Conservation (phyloP, 2,329 filamentous ascomycete species). For the Aureobasidium sp. region DNA sequence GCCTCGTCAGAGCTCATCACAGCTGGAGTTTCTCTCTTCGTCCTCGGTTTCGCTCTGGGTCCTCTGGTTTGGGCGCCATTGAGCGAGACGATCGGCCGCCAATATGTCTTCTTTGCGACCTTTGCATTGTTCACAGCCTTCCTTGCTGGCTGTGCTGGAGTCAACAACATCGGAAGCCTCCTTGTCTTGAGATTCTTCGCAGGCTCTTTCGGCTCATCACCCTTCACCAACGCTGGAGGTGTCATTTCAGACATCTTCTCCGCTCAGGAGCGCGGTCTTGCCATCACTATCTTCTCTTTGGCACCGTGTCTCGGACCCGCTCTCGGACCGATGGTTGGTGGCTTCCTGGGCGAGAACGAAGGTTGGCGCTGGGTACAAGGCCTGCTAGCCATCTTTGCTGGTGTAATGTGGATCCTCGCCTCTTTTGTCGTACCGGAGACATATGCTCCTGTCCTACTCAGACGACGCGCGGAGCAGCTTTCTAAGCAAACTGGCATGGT, state of each 20-base stretch:
- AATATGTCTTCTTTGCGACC: constrained; percentile 42
- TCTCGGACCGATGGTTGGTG: constrained; percentile 43
- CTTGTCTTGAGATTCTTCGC: constrained; percentile 46
- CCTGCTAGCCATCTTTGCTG: constrained; percentile 22
- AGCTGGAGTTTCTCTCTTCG: constrained; percentile 7
- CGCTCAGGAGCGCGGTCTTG: constrained; percentile 32
- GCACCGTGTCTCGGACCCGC: constrained; percentile 46
- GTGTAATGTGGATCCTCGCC: background rate
- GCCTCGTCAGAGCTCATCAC: constrained; percentile 25
- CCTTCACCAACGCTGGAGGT: constrained; percentile 43
- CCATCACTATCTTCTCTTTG: constrained; percentile 39
- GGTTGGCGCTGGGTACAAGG: constrained; percentile 51
- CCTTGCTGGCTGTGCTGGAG: constrained; percentile 53
- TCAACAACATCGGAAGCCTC: constrained; percentile 58
- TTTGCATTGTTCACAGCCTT: constrained; percentile 57
- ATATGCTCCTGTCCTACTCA: constrained; percentile 47
- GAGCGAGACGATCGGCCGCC: constrained; percentile 50
- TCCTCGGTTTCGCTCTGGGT: constrained; percentile 46
- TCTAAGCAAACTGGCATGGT: constrained; percentile 57
- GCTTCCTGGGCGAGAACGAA: constrained; percentile 32
- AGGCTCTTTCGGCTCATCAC: constrained; percentile 43
- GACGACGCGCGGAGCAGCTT: constrained; percentile 49
- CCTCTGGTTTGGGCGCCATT: constrained; percentile 57
- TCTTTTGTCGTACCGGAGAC: constrained; percentile 46
- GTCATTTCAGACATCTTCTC: constrained; percentile 39